Evolutionary conservation across 2,329 filamentous ascomycete genomes (phyloP), one percentile per base, ranked within the genome.

Genomic region (Raffaelea deltoideospora): DNA sequence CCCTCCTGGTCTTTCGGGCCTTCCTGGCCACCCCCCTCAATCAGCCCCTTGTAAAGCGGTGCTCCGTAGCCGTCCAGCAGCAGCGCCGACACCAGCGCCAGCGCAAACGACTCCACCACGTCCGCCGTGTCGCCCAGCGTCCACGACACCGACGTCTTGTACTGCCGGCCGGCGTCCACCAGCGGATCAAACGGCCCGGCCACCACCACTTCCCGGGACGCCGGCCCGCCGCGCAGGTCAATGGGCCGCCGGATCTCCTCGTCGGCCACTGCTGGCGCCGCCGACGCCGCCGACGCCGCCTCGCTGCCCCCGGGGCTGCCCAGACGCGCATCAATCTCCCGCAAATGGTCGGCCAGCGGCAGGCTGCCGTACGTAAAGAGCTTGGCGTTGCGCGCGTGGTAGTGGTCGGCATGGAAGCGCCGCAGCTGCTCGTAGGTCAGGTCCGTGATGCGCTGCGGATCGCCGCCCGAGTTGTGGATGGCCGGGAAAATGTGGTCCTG

Each of bases 331-430:
- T 88, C 72, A 21, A 96, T 69, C 49, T 90, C 81, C 52, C 73
- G 66, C 35, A 96, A 57, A 53, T 98, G 90, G 37, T 84, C 79
- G 3, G 66, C 66, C 41, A 98, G 61, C 1, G 86, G 81, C 73
- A 96, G 86, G 51, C 95, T 79, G 35, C 90, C 90, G 48, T 98
- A 98, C 0, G 90, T 95, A 50, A 96, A 76, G 31, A 98, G 68
- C 59, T 95, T 96, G 32, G 88, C 81, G 57, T 98, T 98, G 60
- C 86, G 96, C 0, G 90, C 90, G 56, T 98, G 88, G 55, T 98
- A 98, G 58, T 98, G 86, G 46, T 86, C 75, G 31, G 78, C 78
- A 46, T 96, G 92, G 55, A 94, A 98, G 30, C 79, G 72, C 51
- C 77, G 80, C 34, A 98, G 65, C 54, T 95, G 83, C 49, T 88